phyloP scores from a whole-genome alignment of 2,329 filamentous ascomycete genomes.

The Metarhizium robertsii region DNA sequence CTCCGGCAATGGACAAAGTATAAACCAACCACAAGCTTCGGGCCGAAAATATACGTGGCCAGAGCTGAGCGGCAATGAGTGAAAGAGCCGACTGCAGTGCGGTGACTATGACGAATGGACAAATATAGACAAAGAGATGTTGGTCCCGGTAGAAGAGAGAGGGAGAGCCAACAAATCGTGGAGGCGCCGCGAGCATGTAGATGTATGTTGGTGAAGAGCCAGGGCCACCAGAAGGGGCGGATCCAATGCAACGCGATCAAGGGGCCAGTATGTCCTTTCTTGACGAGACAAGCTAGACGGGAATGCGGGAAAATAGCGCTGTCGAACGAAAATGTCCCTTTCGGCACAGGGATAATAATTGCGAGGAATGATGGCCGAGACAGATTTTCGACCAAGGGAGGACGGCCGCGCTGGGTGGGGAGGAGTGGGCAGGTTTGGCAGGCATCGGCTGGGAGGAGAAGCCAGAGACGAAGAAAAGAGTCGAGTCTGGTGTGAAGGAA shows the following conservation, averaged over 20 bases:
- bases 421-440: not conserved
- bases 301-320: constrained; percentile 9
- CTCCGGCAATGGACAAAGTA: not conserved
- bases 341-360: constrained; percentile 18
- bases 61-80: not conserved
- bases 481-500: not conserved
- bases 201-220: constrained; percentile 4
- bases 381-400: constrained; percentile 14
- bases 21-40: constrained; percentile 1
- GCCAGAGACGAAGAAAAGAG: not conserved
- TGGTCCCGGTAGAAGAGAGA: not conserved
- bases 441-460: not conserved
- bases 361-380: constrained; percentile 28
- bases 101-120: not conserved
- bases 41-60: constrained; percentile 6
- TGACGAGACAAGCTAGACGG: not conserved
- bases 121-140: constrained; percentile 1
- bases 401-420: not conserved
- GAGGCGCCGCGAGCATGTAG: constrained; percentile 2
- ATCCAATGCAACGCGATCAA: constrained; percentile 5
- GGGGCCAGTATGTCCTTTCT: constrained; percentile 2
- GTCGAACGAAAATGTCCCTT: constrained; percentile 13
- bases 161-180: not conserved
- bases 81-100: not conserved
- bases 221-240: constrained; percentile 3